Conservation (phyloP, 2,329 filamentous ascomycete species). For the Lithohypha guttulata region DNA sequence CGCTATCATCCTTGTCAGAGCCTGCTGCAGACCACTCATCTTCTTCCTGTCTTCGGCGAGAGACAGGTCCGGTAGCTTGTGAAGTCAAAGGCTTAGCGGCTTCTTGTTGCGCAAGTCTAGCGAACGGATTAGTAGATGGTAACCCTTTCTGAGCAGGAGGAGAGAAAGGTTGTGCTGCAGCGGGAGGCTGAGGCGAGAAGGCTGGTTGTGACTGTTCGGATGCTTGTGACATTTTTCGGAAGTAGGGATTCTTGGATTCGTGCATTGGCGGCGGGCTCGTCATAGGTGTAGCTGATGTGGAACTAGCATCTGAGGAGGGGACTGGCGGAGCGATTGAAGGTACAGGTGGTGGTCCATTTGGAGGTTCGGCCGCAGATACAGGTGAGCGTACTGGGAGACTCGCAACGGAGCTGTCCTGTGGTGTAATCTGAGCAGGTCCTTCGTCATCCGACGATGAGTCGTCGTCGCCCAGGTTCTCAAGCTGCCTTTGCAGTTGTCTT, state of each 20-base stretch:
- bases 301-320: constrained; percentile 31
- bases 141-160: constrained; percentile 36
- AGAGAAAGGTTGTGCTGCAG: constrained; percentile 29
- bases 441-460: constrained; percentile 66
- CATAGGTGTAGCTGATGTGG: constrained; percentile 37
- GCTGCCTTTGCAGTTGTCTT: constrained; percentile 75
- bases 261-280: constrained; percentile 42
- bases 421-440: constrained; percentile 58
- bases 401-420: constrained; percentile 49
- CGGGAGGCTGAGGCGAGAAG: constrained; percentile 35
- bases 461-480: constrained; percentile 66
- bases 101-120: constrained; percentile 58
- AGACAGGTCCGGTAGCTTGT: constrained; percentile 35
- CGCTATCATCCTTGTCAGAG: constrained; percentile 58
- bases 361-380: constrained; percentile 25
- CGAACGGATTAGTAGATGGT: constrained; percentile 89
- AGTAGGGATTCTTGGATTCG: constrained; percentile 91
- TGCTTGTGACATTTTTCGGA: constrained; percentile 72
- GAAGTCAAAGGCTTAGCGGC: constrained; percentile 41
- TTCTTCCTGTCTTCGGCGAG: constrained; percentile 49
- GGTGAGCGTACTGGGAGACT: constrained; percentile 35
- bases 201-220: constrained; percentile 35
- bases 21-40: constrained; percentile 78
- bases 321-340: constrained; percentile 21
- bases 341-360: constrained; percentile 21